Evolutionary conservation across 352 stramenopile genomes (phyloP).

Genomic region (Pythium coloratum): DNA sequence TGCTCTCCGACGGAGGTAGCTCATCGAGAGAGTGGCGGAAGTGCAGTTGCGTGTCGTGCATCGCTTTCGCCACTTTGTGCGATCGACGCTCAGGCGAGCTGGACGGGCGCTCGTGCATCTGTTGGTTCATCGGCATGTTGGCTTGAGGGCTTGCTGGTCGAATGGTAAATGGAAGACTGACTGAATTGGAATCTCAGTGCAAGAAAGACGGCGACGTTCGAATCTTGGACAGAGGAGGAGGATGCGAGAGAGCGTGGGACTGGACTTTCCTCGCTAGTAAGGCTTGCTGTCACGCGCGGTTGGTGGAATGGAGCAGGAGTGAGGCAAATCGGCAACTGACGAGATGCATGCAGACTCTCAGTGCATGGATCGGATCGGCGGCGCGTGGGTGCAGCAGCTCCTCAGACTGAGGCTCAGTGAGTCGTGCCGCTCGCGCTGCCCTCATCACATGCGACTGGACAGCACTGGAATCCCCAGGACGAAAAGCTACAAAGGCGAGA

Average conservation of each 20-base stretch:
- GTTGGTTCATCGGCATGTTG: slow-evolving; percentile 17
- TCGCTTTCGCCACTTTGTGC: neutral
- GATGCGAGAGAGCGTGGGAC: neutral
- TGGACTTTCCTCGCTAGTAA: neutral
- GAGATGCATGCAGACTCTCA: neutral
- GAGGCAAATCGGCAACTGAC: neutral
- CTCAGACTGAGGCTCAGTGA: too few species aligned
- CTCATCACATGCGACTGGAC: neutral
- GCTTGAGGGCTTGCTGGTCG: neutral
- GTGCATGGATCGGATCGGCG: neutral
- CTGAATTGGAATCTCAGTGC: slow-evolving; percentile 1
- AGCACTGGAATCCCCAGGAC: neutral
- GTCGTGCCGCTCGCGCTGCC: neutral
- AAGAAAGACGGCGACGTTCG: neutral
- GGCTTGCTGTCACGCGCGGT: neutral
- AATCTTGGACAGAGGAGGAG: neutral
- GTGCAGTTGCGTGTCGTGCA: slow-evolving; percentile 1
- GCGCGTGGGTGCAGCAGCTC: neutral
- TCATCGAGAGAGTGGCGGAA: slow-evolving; percentile 21
- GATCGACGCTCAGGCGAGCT: neutral
- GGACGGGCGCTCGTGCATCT: slow-evolving; percentile 1
- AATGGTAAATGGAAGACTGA: neutral
- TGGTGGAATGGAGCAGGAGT: neutral
- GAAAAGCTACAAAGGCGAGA: neutral
- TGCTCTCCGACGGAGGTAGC: neutral